These are phyloP conservation scores for Claviceps lovelessii DNA, from an alignment of 2,329 filamentous ascomycete species.

Conservation along the genomic window DNA sequence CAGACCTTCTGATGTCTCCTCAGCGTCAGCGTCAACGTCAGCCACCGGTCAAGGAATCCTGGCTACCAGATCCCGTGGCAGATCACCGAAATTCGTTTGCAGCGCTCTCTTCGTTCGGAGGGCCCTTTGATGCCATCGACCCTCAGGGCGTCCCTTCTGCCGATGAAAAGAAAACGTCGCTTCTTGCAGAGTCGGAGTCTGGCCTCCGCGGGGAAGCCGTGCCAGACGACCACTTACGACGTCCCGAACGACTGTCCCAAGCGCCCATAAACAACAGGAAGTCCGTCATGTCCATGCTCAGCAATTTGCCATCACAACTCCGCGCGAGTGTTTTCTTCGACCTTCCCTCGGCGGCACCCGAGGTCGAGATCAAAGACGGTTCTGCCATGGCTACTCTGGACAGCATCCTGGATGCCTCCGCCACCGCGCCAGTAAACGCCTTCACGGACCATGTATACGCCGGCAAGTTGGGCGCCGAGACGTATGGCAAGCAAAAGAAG, in stretches of 20 bases:
- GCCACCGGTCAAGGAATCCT: slow-evolving; percentile 16
- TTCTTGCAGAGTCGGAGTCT: slow-evolving; percentile 6
- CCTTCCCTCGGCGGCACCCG: slow-evolving; percentile 36
- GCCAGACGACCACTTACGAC: slow-evolving; percentile 15
- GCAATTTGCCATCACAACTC: slow-evolving; percentile 60
- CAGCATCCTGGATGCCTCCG: slow-evolving; percentile 80
- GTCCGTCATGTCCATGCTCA: slow-evolving; percentile 16
- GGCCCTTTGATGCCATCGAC: slow-evolving; percentile 5
- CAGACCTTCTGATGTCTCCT: slow-evolving; percentile 1
- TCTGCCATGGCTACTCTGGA: slow-evolving; percentile 84
- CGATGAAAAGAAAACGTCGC: slow-evolving; percentile 1
- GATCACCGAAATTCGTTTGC: slow-evolving; percentile 23
- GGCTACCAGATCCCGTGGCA: slow-evolving; percentile 33
- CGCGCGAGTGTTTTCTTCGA: slow-evolving; percentile 91
- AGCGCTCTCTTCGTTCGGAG: slow-evolving; percentile 16
- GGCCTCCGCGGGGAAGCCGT: slow-evolving; percentile 7
- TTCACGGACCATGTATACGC: slow-evolving; percentile 83
- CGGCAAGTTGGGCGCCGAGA: slow-evolving; percentile 58
- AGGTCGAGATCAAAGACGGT: slow-evolving; percentile 51
- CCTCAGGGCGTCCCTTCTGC: slow-evolving; percentile 7
- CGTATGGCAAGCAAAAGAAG: slow-evolving; percentile 47
- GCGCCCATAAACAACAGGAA: slow-evolving; percentile 19
- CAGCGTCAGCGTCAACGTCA: slow-evolving; percentile 8
- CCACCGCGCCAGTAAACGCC: slow-evolving; percentile 71
- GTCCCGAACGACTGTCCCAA: slow-evolving; percentile 20